Percentiles rank a stretch among this genome's conserved stretches.
phyloP scores from a whole-genome alignment of 495 filamentous ascomycete genomes.

The Penicillium atrosanguineum region DNA sequence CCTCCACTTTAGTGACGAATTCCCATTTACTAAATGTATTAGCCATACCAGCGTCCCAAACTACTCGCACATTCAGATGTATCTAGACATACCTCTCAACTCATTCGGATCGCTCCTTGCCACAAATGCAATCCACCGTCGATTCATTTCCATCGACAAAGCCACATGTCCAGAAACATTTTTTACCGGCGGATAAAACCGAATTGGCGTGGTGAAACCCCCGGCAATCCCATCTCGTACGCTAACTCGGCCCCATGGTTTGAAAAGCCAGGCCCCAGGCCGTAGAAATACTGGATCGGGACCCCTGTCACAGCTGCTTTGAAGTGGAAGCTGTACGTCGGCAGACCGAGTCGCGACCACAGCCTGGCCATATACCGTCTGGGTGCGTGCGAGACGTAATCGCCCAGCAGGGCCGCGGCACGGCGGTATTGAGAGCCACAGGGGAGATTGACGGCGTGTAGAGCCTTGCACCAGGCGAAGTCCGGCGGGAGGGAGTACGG shows the following conservation, averaged over 20 bases:
- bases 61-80: too few relatives aligned
- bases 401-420: not conserved
- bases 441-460: not conserved
- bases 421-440: constrained; percentile 1
- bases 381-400: not conserved
- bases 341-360: constrained; percentile 1
- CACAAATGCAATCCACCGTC: constrained; percentile 1
- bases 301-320: not conserved
- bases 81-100: too few relatives aligned
- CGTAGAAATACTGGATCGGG: constrained; percentile 1
- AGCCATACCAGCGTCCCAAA: too few relatives aligned
- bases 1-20: not conserved
- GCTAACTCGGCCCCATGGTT: not conserved
- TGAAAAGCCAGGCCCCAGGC: not conserved
- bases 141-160: constrained; percentile 1
- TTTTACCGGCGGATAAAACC: constrained; percentile 1
- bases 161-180: constrained; percentile 4
- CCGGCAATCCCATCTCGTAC: constrained; percentile 1
- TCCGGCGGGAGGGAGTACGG: not conserved
- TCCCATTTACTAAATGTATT: too few relatives aligned
- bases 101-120: not conserved
- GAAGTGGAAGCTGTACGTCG: constrained; percentile 3
- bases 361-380: not conserved
- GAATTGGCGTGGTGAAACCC: not conserved
- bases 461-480: constrained; percentile 1